phyloP scores from a whole-genome alignment of 371 early-diverging fungal genomes.

The Chytridium lagenaria region DNA sequence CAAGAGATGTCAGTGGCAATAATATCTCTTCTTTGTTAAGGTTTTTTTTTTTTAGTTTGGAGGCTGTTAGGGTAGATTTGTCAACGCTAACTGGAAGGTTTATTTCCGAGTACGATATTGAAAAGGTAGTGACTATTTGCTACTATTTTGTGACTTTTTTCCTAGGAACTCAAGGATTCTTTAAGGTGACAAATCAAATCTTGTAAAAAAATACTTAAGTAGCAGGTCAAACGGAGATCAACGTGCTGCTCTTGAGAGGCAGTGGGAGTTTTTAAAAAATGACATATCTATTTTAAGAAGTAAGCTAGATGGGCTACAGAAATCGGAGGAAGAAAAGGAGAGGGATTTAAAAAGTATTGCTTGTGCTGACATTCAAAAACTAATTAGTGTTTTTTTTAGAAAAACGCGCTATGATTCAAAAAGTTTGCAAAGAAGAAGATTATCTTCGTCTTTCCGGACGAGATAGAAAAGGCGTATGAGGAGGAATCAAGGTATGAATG shows the following conservation, averaged over 20 bases:
- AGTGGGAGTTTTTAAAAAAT: background rate
- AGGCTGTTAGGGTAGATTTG: background rate
- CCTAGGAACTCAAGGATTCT: too few species aligned
- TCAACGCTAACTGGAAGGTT: background rate
- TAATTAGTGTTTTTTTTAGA: background rate
- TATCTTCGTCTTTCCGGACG: constrained; percentile 29
- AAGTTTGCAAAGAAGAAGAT: constrained; percentile 24
- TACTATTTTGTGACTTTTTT: too few species aligned
- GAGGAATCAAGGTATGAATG: constrained; percentile 32
- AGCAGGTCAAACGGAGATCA: too few species aligned
- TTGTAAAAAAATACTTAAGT: too few species aligned
- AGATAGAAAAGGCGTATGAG: constrained; percentile 36
- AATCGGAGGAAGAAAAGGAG: background rate
- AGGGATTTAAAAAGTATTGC: background rate
- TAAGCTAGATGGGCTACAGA: background rate
- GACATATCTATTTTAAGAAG: background rate
- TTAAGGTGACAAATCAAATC: too few species aligned
- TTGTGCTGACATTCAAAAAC: background rate
- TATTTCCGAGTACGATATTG: background rate
- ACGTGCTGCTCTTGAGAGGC: too few species aligned
- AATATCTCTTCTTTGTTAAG: background rate
- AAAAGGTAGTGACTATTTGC: too few species aligned
- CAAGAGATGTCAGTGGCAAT: too few species aligned
- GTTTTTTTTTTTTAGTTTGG: background rate
- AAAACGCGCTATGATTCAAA: background rate